Conservation (phyloP, 2,329 filamentous ascomycete genomes). For the Chaetomium sp. region DNA sequence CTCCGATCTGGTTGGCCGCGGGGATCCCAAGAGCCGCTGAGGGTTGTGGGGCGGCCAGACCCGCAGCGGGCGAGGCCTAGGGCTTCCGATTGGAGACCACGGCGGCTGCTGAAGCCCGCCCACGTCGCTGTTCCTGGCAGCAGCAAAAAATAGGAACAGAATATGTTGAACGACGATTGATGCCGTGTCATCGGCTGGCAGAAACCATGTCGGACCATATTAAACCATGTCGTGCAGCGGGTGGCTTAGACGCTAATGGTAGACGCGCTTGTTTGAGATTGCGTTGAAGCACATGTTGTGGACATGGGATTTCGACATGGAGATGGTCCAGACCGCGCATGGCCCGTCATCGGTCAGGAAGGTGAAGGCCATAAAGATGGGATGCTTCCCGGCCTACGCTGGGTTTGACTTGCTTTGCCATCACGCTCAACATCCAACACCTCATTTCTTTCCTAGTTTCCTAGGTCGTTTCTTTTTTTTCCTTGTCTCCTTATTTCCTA, state of each 20-base stretch:
- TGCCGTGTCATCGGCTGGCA: conserved; percentile 19
- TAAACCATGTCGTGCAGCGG: conserved; percentile 8
- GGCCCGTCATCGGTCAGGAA: not conserved
- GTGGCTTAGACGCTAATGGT: conserved; percentile 22
- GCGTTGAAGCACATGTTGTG: not conserved
- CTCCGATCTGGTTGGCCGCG: conserved; percentile 14
- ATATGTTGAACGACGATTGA: not conserved
- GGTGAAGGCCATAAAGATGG: conserved; percentile 9
- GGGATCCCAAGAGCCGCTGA: conserved; percentile 6
- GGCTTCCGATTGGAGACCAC: conserved; percentile 25
- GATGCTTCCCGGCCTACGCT: not conserved
- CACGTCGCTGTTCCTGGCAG: not conserved
- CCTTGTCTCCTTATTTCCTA: conserved; percentile 17
- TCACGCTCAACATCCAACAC: conserved; percentile 12
- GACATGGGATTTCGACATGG: conserved; percentile 1
- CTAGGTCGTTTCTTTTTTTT: conserved; percentile 25
- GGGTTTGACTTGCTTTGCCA: conserved; percentile 18
- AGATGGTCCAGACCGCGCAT: not conserved
- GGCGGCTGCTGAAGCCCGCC: conserved; percentile 24
- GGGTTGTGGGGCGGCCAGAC: conserved; percentile 18
- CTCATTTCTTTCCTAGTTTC: conserved; percentile 30
- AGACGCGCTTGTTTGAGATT: conserved; percentile 28
- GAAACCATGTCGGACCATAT: not conserved
- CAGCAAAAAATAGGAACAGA: conserved; percentile 18
- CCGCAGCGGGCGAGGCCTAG: not conserved